phyloP scores from a whole-genome alignment of 805 yeast genomes.

The Tetrapisispora taiwanensis region DNA sequence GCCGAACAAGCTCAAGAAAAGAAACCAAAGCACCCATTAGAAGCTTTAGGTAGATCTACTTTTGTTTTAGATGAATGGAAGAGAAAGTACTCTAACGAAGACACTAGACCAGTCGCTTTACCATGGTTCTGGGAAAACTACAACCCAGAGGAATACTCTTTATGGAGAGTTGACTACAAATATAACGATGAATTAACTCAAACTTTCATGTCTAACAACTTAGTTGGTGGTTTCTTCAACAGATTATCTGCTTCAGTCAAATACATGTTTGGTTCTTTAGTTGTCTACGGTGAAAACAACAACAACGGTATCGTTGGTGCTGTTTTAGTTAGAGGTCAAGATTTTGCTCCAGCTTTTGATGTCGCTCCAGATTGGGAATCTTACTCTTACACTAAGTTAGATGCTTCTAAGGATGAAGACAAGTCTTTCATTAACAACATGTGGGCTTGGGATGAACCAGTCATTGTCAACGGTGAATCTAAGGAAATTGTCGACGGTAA shows the following conservation, averaged over 20 bases:
- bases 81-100: slow-evolving; percentile 93
- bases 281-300: slow-evolving; percentile 98
- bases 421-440: slow-evolving; percentile 76
- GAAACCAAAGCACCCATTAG: slow-evolving; percentile 89
- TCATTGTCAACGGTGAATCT: slow-evolving; percentile 64
- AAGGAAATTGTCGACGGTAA: slow-evolving; percentile 95
- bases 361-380: slow-evolving; percentile 99
- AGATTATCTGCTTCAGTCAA: slow-evolving; percentile 87
- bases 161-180: slow-evolving; percentile 92
- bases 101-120: slow-evolving; percentile 84
- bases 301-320: slow-evolving; percentile 95
- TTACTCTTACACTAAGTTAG: slow-evolving; percentile 73
- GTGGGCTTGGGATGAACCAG: slow-evolving; percentile 99
- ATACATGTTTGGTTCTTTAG: slow-evolving; percentile 86
- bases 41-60: slow-evolving; percentile 62
- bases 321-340: slow-evolving; percentile 93
- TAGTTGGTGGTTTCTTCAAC: slow-evolving; percentile 96
- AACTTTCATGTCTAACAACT: slow-evolving; percentile 97
- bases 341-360: slow-evolving; percentile 79
- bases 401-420: slow-evolving; percentile 66
- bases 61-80: slow-evolving; percentile 85
- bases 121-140: slow-evolving; percentile 98
- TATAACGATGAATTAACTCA: slow-evolving; percentile 95
- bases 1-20: slow-evolving; percentile 60
- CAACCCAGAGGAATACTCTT: slow-evolving; percentile 87